Evolutionary conservation across 257 asterid genomes (phyloP).

Genomic region (Solanum acaule): DNA sequence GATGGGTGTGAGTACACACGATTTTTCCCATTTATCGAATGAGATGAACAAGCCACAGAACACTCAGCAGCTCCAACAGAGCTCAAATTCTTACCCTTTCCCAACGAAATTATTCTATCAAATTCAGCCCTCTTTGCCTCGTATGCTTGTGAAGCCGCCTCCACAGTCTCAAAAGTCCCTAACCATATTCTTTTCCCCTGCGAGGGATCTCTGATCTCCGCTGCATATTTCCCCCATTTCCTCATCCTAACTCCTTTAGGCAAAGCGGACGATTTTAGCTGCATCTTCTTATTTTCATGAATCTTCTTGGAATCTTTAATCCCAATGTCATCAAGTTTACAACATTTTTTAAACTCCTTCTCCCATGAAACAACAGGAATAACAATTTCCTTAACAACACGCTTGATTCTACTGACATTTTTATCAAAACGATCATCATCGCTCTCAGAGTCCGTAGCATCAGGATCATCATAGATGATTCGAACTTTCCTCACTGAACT

Average conservation of each 20-base stretch:
- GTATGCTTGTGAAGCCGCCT: constrained; percentile 22
- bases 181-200: constrained; percentile 20
- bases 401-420: not conserved
- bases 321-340: not conserved
- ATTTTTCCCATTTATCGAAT: constrained; percentile 1
- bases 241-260: constrained; percentile 26
- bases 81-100: not conserved
- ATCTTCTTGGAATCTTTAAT: not conserved
- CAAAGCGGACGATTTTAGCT: not conserved
- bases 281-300: not conserved
- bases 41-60: not conserved
- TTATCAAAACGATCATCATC: not conserved
- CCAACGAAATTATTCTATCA: not conserved
- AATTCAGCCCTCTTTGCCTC: constrained; percentile 17
- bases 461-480: constrained; percentile 22
- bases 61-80: not conserved
- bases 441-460: constrained; percentile 27
- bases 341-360: not conserved
- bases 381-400: constrained; percentile 12
- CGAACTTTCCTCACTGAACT: constrained; percentile 5
- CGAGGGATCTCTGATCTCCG: constrained; percentile 25
- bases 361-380: not conserved
- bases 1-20: constrained; percentile 2
- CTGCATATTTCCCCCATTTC: constrained; percentile 32
- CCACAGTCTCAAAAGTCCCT: constrained; percentile 22